Conservation (phyloP, 495 filamentous ascomycete genomes). For the Sabuloglossum arenarium region DNA sequence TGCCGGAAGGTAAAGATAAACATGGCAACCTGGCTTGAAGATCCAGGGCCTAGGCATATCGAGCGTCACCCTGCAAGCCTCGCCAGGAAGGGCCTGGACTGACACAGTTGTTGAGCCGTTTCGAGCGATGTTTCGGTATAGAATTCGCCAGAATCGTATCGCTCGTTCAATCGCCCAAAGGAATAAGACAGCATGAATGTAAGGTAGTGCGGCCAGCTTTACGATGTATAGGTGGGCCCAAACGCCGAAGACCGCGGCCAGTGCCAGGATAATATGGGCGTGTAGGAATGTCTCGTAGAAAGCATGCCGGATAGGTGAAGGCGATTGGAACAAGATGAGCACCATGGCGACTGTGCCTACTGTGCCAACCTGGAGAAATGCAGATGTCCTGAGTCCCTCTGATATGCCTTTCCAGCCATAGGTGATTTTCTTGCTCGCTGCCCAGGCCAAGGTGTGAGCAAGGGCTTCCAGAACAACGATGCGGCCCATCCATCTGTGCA, state of each 20-base stretch:
- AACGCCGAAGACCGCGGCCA: constrained; percentile 20
- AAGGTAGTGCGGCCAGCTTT: constrained; percentile 39
- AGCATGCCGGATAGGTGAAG: constrained; percentile 66
- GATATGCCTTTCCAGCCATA: background rate
- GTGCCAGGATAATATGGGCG: constrained; percentile 42
- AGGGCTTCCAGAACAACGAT: constrained; percentile 60
- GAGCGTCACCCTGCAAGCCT: constrained; percentile 65
- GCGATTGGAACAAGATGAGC: constrained; percentile 39
- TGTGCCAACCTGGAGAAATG: constrained; percentile 17
- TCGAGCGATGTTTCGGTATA: constrained; percentile 44
- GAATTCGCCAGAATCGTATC: constrained; percentile 42
- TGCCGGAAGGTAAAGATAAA: constrained; percentile 56
- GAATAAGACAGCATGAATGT: constrained; percentile 43
- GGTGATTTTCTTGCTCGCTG: background rate
- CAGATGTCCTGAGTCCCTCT: background rate
- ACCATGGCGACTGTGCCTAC: constrained; percentile 33
- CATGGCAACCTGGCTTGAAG: constrained; percentile 69
- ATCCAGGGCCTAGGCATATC: constrained; percentile 54
- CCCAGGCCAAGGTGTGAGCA: constrained; percentile 54
- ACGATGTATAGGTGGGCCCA: constrained; percentile 19
- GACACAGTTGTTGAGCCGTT: constrained; percentile 43
- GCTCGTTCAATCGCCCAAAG: constrained; percentile 63
- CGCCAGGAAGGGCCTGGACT: constrained; percentile 60
- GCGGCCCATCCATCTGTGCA: constrained; percentile 90
- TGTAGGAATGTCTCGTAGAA: constrained; percentile 92